phyloP scores from a whole-genome alignment of 768 basidiomycete genomes.

The Favolaschia claudopus region DNA sequence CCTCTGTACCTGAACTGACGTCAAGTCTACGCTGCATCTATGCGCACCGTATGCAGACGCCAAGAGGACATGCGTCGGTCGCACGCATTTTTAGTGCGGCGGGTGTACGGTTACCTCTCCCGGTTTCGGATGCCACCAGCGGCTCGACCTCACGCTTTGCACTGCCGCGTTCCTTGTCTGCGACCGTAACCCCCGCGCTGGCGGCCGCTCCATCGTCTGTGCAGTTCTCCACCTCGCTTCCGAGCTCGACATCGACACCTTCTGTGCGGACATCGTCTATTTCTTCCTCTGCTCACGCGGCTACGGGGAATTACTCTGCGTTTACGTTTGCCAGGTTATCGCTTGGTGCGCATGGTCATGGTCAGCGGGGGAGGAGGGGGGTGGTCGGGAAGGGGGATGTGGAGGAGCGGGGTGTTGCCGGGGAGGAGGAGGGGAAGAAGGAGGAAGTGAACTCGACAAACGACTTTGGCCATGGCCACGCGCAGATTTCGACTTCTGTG shows the following conservation, averaged over 20 bases:
- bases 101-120: constrained; percentile 32
- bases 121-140: background rate
- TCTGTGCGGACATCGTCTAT: background rate
- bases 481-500: too few relatives aligned
- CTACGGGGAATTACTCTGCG: background rate
- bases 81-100: constrained; percentile 71
- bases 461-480: too few relatives aligned
- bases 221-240: background rate
- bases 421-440: background rate
- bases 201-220: background rate
- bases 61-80: constrained; percentile 80
- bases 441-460: too few relatives aligned
- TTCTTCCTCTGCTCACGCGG: background rate
- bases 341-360: background rate
- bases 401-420: background rate
- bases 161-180: constrained; percentile 6
- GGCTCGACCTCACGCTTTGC: too few relatives aligned
- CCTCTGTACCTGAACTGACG: background rate
- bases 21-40: constrained; percentile 69
- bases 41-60: constrained; percentile 85
- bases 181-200: background rate
- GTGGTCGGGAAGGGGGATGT: background rate
- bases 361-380: background rate
- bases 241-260: constrained; percentile 19
- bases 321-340: background rate